Base-by-base conservation (phyloP, 192 early-diverging fungal species). In the Gaertneriomyces sp. region DNA sequence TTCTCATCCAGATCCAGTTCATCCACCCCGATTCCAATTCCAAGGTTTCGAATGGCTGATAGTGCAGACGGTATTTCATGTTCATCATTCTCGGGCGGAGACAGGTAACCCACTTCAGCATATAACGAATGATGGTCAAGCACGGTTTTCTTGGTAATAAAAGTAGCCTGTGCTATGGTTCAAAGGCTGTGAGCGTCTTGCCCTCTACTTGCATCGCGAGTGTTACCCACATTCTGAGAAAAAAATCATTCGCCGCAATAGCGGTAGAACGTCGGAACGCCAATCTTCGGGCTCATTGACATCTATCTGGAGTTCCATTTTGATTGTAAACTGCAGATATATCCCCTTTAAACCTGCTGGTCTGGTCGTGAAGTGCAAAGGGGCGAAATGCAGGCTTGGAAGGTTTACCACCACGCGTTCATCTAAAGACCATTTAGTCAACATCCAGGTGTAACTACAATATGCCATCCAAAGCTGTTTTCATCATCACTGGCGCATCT, bases 401-500 rank as follows among this genome's bases (percentile, higher is more conserved):
- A 33, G 25, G 1, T 33, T 33, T 33, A 33, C 25, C 25, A 33
- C 25, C 25, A 33, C 25, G 25, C 25, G 25, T 33, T 33, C 1
- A 33, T 33, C 25, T 33, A 0, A 33, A 33, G 25, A 33, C 25
- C 25, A 33, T n/a, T n/a, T n/a, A n/a, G n/a, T n/a, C n/a, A n/a
- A n/a, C 25, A 33, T 33, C 25, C 25, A 33, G 25, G 25, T 33
- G 25, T 33, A 33, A 33, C 25, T 33, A 33, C 25, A 33, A 33
- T 33, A 33, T 33, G 25, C 25, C 25, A 33, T 33, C 25, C 2
- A 33, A 33, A 33, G 25, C 63, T 2, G 50, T 71, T 4, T 40
- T 74, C 64, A 52, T 77, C 43, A 19, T 77, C 25, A 77, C 76
- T 11, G 76, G 76, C 53, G 76, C 76, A 12, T 74, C 71, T 10